phyloP scores from a whole-genome alignment of 2,329 filamentous ascomycete species.

The Aspergillus chevalieri region DNA sequence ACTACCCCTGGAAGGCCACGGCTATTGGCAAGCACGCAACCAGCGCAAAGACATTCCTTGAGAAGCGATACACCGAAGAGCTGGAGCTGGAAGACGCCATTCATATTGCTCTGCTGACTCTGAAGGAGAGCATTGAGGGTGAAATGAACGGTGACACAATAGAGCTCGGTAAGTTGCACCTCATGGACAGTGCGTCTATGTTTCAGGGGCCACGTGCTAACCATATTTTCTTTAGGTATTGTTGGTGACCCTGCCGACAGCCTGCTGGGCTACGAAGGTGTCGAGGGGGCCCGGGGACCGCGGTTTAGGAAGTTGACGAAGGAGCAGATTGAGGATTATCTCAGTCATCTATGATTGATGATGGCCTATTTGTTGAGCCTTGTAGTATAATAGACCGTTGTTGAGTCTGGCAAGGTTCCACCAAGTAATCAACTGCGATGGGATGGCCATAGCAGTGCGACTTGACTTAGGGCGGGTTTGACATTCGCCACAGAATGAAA shows the following conservation, averaged over 20 bases:
- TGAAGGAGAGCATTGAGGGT: constrained; percentile 99
- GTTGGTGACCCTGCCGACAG: constrained; percentile 92
- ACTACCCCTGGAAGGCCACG: constrained; percentile 99
- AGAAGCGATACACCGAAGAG: constrained; percentile 97
- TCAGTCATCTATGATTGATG: constrained; percentile 80
- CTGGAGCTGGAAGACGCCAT: constrained; percentile 96
- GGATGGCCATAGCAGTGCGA: too few relatives aligned
- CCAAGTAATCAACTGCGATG: not conserved
- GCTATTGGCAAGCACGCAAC: constrained; percentile 98
- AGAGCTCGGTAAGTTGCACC: constrained; percentile 69
- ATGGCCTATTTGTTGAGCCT: constrained; percentile 12
- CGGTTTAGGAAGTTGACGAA: constrained; percentile 66
- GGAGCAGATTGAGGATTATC: constrained; percentile 98
- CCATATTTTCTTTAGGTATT: constrained; percentile 59
- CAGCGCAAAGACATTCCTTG: constrained; percentile 96
- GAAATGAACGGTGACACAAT: constrained; percentile 99
- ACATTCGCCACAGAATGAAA: not conserved
- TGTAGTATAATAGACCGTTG: constrained; percentile 22
- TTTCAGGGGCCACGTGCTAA: not conserved
- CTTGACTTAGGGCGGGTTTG: not conserved
- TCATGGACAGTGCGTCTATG: not conserved
- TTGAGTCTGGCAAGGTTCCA: constrained; percentile 17
- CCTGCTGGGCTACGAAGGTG: constrained; percentile 69
- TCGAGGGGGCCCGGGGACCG: constrained; percentile 38
- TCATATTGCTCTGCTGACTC: constrained; percentile 90